Evolutionary conservation across 2,329 filamentous ascomycete genomes (phyloP).

Genomic region (Fusarium sp.): DNA sequence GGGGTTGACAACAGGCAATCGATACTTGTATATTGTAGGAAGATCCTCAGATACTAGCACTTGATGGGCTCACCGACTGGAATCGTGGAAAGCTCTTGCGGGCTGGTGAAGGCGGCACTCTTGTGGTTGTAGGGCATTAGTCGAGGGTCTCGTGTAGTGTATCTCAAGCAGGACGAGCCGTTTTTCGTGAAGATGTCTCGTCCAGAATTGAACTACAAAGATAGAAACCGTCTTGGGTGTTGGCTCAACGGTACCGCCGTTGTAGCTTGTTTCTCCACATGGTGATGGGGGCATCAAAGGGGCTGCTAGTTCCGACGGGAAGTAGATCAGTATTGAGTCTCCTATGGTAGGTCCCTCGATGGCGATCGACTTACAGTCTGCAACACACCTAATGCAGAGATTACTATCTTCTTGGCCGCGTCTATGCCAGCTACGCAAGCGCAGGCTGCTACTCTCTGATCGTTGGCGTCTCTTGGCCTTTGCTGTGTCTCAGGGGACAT

Average conservation of each 20-base stretch:
- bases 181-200: accelerated
- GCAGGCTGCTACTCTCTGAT: conserved; percentile 52
- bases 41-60: too few species aligned
- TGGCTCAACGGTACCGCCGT: too few species aligned
- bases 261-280: too few species aligned
- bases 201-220: accelerated
- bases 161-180: background rate
- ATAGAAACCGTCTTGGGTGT: background rate
- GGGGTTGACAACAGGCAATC: accelerated
- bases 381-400: accelerated
- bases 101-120: background rate
- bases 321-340: too few species aligned
- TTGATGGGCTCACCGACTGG: accelerated
- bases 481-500: conserved; percentile 40
- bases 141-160: too few species aligned
- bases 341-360: too few species aligned
- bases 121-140: too few species aligned
- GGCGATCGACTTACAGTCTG: too few species aligned
- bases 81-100: background rate
- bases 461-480: conserved; percentile 45
- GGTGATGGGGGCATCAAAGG: too few species aligned
- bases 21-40: too few species aligned
- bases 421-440: conserved; percentile 46
- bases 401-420: too few species aligned
- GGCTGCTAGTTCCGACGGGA: too few species aligned